Percentiles rank a stretch among this genome's conserved stretches.
Evolutionary conservation across 768 basidiomycete genomes (phyloP).

Genomic region (Xerocomellus amylosporus): DNA sequence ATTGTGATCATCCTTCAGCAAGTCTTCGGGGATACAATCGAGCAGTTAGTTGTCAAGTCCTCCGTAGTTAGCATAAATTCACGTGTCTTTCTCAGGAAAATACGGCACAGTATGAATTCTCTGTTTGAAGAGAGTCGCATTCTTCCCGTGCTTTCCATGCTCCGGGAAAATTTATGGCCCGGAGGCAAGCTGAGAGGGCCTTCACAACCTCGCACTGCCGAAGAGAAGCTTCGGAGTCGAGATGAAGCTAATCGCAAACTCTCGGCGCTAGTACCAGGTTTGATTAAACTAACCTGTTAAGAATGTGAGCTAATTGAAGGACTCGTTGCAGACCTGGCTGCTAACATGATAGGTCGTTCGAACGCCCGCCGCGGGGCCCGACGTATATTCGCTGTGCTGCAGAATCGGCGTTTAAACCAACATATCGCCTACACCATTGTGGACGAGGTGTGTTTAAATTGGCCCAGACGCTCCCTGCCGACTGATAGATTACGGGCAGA

Average conservation of each 20-base stretch:
- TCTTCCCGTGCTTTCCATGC: constrained; percentile 57
- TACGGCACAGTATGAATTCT: constrained; percentile 71
- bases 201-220: constrained; percentile 62
- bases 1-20: constrained; percentile 97
- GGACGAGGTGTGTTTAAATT: constrained; percentile 67
- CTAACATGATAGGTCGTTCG: constrained; percentile 97
- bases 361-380: constrained; percentile 93
- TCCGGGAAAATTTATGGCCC: constrained; percentile 82
- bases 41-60: constrained; percentile 57
- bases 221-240: constrained; percentile 77
- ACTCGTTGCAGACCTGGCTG: constrained; percentile 69
- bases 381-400: constrained; percentile 88
- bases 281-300: constrained; percentile 2
- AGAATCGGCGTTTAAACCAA: constrained; percentile 92
- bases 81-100: constrained; percentile 55
- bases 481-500: constrained; percentile 33
- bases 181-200: constrained; percentile 70
- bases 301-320: neutral
- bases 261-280: constrained; percentile 88
- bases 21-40: constrained; percentile 92
- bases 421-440: constrained; percentile 85
- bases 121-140: constrained; percentile 69
- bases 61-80: neutral
- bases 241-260: constrained; percentile 90
- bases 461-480: neutral